Conservation (phyloP, 2,329 filamentous ascomycete genomes). For the Nakataea oryzae region DNA sequence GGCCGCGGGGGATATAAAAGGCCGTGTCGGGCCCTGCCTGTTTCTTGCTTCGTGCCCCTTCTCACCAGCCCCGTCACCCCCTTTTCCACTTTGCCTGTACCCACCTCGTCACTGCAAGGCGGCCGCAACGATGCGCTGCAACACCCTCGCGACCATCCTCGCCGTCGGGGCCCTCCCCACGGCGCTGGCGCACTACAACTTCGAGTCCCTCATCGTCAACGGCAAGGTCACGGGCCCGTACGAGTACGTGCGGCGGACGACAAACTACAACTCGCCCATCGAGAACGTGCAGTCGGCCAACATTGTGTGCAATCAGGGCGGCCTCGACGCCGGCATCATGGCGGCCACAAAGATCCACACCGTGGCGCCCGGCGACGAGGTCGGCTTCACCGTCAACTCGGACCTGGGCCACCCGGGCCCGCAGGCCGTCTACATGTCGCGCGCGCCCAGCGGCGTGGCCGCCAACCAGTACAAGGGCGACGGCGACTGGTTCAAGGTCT, state of each 20-base stretch:
- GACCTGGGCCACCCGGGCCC: constrained; percentile 26
- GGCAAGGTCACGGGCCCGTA: constrained; percentile 11
- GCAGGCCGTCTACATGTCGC: constrained; percentile 22
- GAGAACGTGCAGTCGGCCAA: constrained; percentile 24
- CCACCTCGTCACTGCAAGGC: background rate
- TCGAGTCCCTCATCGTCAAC: constrained; percentile 7
- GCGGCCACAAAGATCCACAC: constrained; percentile 23
- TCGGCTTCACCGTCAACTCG: constrained; percentile 28
- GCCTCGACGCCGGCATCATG: constrained; percentile 21
- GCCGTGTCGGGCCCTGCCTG: background rate
- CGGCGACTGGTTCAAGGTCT: constrained; percentile 11
- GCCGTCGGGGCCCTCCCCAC: background rate
- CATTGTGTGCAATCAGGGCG: constrained; percentile 24
- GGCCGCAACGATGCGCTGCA: background rate
- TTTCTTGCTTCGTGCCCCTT: background rate
- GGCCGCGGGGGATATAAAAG: background rate
- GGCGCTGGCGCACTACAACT: constrained; percentile 3
- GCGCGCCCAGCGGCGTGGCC: constrained; percentile 7
- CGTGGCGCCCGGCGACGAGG: constrained; percentile 25
- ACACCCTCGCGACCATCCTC: constrained; percentile 1
- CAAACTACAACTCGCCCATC: constrained; percentile 24
- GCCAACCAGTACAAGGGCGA: constrained; percentile 7
- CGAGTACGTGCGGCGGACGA: constrained; percentile 11
- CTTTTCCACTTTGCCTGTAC: background rate
- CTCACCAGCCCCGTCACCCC: background rate